A percentile compares a stretch with the other conserved stretches of the same genome.
phyloP scores from a whole-genome alignment of 2,329 filamentous ascomycete species.

The Phialophora tarda region DNA sequence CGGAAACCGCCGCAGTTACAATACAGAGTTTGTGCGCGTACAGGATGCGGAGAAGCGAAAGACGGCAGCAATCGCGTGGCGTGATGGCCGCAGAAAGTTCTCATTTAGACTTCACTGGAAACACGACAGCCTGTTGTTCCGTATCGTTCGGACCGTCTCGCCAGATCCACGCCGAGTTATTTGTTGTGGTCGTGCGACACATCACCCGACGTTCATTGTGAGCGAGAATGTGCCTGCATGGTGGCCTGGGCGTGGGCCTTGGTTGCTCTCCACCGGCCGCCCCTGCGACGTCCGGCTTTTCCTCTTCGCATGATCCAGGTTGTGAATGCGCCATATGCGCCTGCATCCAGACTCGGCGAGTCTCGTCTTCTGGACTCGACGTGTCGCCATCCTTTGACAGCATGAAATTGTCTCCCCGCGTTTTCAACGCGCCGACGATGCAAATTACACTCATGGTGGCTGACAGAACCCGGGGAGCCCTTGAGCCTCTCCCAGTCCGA shows the following conservation, averaged over 20 bases:
- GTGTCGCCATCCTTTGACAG: neutral
- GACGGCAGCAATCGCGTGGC: neutral
- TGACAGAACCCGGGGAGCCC: neutral
- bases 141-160: neutral
- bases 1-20: constrained; percentile 12
- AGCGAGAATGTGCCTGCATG: neutral
- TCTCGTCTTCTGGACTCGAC: neutral
- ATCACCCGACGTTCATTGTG: neutral
- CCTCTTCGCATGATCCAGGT: neutral
- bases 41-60: neutral
- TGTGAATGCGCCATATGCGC: neutral
- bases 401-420: neutral
- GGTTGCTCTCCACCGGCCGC: neutral
- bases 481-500: neutral
- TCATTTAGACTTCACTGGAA: neutral
- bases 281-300: neutral
- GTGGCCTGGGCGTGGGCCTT: neutral
- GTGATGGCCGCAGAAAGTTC: neutral
- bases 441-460: neutral
- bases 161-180: neutral
- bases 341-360: neutral
- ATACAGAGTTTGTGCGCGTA: neutral
- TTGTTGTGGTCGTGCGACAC: neutral
- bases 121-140: neutral
- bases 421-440: neutral